phyloP scores from a whole-genome alignment of 1,139 yeast genomes.

The Pneumocystis carinii region DNA sequence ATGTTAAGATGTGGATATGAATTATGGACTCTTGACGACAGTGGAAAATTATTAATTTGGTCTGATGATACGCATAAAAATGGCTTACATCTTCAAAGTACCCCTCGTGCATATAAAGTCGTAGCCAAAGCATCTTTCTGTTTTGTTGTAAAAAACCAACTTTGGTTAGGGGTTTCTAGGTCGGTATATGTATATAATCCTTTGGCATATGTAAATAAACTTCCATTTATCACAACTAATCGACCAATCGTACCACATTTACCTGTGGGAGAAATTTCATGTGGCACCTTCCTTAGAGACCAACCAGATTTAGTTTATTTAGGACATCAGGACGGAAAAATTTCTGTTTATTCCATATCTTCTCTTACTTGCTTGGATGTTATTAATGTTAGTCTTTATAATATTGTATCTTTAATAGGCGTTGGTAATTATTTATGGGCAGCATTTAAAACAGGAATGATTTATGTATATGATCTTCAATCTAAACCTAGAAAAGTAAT shows the following conservation, averaged over 20 bases:
- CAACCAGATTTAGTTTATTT: conserved; percentile 24
- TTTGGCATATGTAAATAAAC: conserved; percentile 12
- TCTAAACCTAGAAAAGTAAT: conserved; percentile 24
- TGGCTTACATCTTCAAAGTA: conserved; percentile 16
- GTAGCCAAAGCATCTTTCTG: conserved; percentile 22
- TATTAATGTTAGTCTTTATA: conserved; percentile 23
- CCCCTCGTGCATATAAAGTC: conserved; percentile 23
- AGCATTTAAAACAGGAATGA: conserved; percentile 27
- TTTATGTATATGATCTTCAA: conserved; percentile 25
- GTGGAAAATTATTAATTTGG: conserved; percentile 29
- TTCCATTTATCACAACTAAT: conserved; percentile 18
- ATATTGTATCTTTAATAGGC: conserved; percentile 23
- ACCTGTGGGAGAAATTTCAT: conserved; percentile 23
- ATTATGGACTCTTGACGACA: conserved; percentile 28
- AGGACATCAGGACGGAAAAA: conserved; percentile 31
- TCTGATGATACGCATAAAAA: conserved; percentile 3
- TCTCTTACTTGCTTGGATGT: conserved; percentile 21
- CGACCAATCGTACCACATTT: conserved; percentile 20
- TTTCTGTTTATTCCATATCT: conserved; percentile 23
- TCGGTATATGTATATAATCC: conserved; percentile 26
- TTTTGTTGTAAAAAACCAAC: conserved; percentile 19
- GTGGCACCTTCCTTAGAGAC: conserved; percentile 20
- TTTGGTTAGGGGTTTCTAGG: conserved; percentile 27
- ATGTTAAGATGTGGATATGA: conserved; percentile 18
- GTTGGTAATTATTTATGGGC: conserved; percentile 27